Evolutionary conservation across 1,284 basidiomycete species (phyloP), one percentile per base, ranked within the genome.

Genomic region (Sanghuangporus weigelae): DNA sequence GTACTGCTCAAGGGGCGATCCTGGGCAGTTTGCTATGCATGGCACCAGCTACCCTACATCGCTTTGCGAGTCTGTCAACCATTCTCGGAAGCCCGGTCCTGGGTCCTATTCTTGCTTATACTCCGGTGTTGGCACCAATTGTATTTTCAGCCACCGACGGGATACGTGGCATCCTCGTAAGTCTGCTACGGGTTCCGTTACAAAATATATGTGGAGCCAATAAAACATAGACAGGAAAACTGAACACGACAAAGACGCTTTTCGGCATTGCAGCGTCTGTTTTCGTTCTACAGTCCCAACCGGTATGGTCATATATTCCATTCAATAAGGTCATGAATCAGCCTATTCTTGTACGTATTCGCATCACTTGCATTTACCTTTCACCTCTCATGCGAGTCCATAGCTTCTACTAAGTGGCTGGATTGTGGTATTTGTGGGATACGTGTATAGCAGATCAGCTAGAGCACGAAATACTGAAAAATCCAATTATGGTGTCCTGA

Each of bases 31-130:
- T 59, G 7, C 26, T 62, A 36, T 65, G 64, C 44, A 12, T 54
- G 7, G 49, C 60, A 38, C 60, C 64, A 4, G 31, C 26, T 14
- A 46, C 36, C 23, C 40, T 62, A 39, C 57, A 62, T 19, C 38
- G 42, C 14, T 23, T 62, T 6, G 44, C 56, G 8, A 26, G 26
- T 48, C 55, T 21, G 51, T 56, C 60, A 39, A 56, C 56, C n/a
- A 46, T 55, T 11, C 49, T 64, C 31, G 57, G 46, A 36, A 53
- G 61, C 57, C 63, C 63, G 21, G 23, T 59, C 16, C 8, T 59
- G 19, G 60, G 60, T 11, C 60, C 60, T 31, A 23, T 62, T 1
- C n/a, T 65, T 8, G 60, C 60, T 1, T 65, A 65, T 42, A 31
- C 42, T 6, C 49, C 60, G 14, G 60, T 62, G 23, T 31, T 65